phyloP scores from a whole-genome alignment of 2,329 filamentous ascomycete species.

The Xylaria sp. region DNA sequence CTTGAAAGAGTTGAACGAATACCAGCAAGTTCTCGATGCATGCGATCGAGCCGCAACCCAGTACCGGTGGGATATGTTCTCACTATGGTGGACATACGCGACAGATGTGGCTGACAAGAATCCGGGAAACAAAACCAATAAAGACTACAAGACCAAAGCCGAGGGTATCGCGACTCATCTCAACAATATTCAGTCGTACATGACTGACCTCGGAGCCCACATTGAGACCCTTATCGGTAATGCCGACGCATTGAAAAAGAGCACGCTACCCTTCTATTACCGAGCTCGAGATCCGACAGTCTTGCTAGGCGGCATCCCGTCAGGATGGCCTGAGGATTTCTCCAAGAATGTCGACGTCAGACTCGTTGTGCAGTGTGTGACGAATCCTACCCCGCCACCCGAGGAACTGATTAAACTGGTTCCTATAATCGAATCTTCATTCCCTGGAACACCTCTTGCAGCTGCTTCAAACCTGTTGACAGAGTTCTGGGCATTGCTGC shows the following conservation, averaged over 20 bases:
- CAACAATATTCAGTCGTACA: too few species aligned
- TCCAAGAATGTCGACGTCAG: conserved; percentile 36
- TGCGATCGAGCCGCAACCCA: not conserved
- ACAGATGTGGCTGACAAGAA: conserved; percentile 3
- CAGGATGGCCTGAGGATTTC: conserved; percentile 49
- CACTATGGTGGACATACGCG: conserved; percentile 9
- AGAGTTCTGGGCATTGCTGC: conserved; percentile 2
- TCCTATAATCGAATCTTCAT: too few species aligned
- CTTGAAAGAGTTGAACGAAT: not conserved
- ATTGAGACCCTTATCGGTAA: not conserved
- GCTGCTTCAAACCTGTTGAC: not conserved
- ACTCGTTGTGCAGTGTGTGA: too few species aligned
- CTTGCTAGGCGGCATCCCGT: conserved; percentile 43
- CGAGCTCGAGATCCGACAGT: conserved; percentile 46
- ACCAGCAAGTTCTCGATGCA: not conserved
- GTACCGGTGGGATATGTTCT: conserved; percentile 10
- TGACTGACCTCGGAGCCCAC: not conserved
- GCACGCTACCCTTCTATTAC: conserved; percentile 38
- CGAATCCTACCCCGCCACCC: too few species aligned
- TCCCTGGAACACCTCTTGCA: too few species aligned
- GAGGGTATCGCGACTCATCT: too few species aligned
- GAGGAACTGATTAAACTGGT: too few species aligned
- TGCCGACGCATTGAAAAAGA: conserved; percentile 35
- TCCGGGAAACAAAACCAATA: not conserved
- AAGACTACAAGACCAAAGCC: too few species aligned